Conservation (phyloP, 1,284 basidiomycete species). For the Grifola frondosa region DNA sequence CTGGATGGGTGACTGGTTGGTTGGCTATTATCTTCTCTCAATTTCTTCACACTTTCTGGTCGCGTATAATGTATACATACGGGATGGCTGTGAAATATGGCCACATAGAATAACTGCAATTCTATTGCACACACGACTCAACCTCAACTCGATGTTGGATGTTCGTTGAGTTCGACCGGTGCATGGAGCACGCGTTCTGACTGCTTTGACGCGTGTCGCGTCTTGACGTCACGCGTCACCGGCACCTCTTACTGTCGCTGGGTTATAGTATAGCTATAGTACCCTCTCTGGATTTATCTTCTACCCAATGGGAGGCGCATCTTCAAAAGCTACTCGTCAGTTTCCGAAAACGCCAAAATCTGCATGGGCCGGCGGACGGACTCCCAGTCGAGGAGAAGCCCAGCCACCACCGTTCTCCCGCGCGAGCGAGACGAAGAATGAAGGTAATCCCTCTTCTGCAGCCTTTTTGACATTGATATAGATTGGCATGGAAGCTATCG, state of each 20-base stretch:
- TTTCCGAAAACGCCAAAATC: slow-evolving; percentile 56
- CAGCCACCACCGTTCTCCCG: slow-evolving; percentile 14
- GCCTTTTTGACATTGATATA: background rate
- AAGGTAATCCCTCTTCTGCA: slow-evolving; percentile 37
- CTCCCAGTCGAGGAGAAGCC: slow-evolving; percentile 28
- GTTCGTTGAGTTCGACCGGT: too few relatives aligned
- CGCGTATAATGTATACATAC: slow-evolving; percentile 41
- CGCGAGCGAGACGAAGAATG: slow-evolving; percentile 55
- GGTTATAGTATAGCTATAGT: too few relatives aligned
- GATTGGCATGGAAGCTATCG: slow-evolving; percentile 51
- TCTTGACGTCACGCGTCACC: too few relatives aligned
- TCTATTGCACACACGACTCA: too few relatives aligned
- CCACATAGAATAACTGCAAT: slow-evolving; percentile 36
- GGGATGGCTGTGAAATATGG: slow-evolving; percentile 40
- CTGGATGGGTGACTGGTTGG: slow-evolving; percentile 35
- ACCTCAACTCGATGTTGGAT: too few relatives aligned
- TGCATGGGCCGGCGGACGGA: slow-evolving; percentile 54
- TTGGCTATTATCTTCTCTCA: slow-evolving; percentile 26
- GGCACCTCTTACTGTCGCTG: too few relatives aligned
- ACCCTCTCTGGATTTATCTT: too few relatives aligned
- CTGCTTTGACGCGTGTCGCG: too few relatives aligned
- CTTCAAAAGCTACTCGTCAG: slow-evolving; percentile 66
- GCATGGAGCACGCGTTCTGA: too few relatives aligned
- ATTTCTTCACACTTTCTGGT: slow-evolving; percentile 32
- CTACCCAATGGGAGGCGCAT: slow-evolving; percentile 75